Percentiles rank a stretch among this genome's conserved stretches.
These are phyloP conservation scores for Skeletonema costatum DNA, from an alignment of 108 stramenopile genomes.

Conservation along the genomic window DNA sequence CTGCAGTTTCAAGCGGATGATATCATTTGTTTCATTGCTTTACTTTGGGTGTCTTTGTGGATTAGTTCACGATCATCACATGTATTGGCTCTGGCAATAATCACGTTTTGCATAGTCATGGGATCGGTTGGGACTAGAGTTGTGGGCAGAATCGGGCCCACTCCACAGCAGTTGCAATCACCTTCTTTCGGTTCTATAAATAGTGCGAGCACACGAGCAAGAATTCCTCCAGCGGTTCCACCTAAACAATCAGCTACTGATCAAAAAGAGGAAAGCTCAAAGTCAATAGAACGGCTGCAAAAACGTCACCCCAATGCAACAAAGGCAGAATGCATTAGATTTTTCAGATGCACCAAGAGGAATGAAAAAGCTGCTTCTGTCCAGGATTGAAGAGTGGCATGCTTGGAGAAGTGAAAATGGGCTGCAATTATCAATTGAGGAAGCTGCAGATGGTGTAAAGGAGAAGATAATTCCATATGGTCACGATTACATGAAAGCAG, in stretches of 20 bases:
- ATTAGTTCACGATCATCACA: slow-evolving; percentile 1
- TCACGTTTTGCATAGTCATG: slow-evolving; percentile 9
- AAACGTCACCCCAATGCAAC: slow-evolving; percentile 28
- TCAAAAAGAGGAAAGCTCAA: not conserved
- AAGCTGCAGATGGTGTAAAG: not conserved
- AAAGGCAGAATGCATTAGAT: slow-evolving; percentile 36
- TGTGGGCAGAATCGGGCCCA: not conserved
- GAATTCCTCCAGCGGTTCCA: not conserved
- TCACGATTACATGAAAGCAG: slow-evolving; percentile 19
- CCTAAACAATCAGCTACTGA: not conserved
- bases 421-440: slow-evolving; percentile 19
- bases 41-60: slow-evolving; percentile 22
- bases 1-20: slow-evolving; percentile 31
- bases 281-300: slow-evolving; percentile 26
- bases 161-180: not conserved
- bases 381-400: slow-evolving; percentile 28
- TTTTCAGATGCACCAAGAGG: slow-evolving; percentile 29
- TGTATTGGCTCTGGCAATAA: not conserved
- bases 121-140: slow-evolving; percentile 1
- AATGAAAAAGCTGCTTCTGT: slow-evolving; percentile 32
- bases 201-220: not conserved
- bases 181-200: not conserved
- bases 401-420: slow-evolving; percentile 38
- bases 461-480: not conserved
- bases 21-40: slow-evolving; percentile 10